Evolutionary conservation across 2,329 filamentous ascomycete species (phyloP).

Genomic region (Akanthomyces uredinophilus): DNA sequence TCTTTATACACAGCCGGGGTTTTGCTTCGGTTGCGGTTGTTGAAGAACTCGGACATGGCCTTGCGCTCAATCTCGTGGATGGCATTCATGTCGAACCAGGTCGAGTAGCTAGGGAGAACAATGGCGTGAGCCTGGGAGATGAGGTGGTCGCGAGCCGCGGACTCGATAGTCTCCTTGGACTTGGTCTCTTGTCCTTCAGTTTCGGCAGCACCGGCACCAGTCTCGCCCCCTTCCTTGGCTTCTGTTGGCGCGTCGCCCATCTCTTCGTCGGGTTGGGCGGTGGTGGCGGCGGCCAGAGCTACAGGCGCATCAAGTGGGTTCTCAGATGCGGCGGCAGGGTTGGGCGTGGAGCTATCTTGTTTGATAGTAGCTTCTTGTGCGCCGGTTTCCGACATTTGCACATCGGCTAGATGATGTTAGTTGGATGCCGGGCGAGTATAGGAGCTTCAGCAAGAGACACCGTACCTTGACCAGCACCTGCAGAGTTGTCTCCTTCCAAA

Average conservation of each 20-base stretch:
- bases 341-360: slow-evolving; percentile 56
- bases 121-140: slow-evolving; percentile 93
- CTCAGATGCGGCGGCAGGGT: slow-evolving; percentile 48
- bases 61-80: slow-evolving; percentile 92
- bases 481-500: slow-evolving; percentile 39
- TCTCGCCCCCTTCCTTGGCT: slow-evolving; percentile 44
- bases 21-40: slow-evolving; percentile 96
- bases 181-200: slow-evolving; percentile 54
- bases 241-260: slow-evolving; percentile 64
- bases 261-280: slow-evolving; percentile 67
- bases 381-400: slow-evolving; percentile 55
- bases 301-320: slow-evolving; percentile 66
- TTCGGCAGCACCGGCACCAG: slow-evolving; percentile 44
- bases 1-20: slow-evolving; percentile 97
- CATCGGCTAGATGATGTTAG: slow-evolving; percentile 39
- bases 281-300: slow-evolving; percentile 52
- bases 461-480: slow-evolving; percentile 43
- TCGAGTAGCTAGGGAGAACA: slow-evolving; percentile 94
- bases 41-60: slow-evolving; percentile 96
- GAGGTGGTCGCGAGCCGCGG: slow-evolving; percentile 83
- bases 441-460: slow-evolving; percentile 1
- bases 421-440: not conserved
- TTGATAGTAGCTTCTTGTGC: slow-evolving; percentile 47
- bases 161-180: slow-evolving; percentile 76
- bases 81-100: slow-evolving; percentile 97